A percentile compares a stretch with the other conserved stretches of the same genome.
Conservation (phyloP, 306 rosid species). For the Alnus rubra region DNA sequence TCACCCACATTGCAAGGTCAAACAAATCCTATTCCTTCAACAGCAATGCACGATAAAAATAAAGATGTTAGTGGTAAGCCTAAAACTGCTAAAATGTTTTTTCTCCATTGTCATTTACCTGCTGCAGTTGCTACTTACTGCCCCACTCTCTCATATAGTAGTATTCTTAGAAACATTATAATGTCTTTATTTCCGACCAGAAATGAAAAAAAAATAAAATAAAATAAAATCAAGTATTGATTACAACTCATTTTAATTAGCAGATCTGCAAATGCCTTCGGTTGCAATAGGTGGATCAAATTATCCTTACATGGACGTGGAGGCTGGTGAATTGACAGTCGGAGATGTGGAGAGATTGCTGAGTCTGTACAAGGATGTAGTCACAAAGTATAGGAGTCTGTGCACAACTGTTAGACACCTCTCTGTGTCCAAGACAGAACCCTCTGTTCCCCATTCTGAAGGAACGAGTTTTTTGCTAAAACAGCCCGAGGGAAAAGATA, state of each 20-base stretch:
- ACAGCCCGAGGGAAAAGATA: background rate
- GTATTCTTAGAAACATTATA: background rate
- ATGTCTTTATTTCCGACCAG: background rate
- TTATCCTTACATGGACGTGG: slow-evolving; percentile 62
- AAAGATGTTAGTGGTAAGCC: slow-evolving; percentile 42
- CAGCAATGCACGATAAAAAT: slow-evolving; percentile 13
- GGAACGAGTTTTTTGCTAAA: slow-evolving; percentile 7
- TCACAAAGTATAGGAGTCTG: slow-evolving; percentile 45
- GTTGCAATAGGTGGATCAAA: slow-evolving; percentile 35
- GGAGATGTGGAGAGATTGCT: slow-evolving; percentile 59
- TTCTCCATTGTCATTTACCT: background rate
- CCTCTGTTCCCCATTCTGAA: slow-evolving; percentile 35
- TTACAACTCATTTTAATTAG: background rate
- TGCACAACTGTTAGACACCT: slow-evolving; percentile 40
- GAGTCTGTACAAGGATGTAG: slow-evolving; percentile 55
- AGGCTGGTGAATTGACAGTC: slow-evolving; percentile 48
- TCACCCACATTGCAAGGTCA: slow-evolving; percentile 23
- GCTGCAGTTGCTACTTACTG: background rate
- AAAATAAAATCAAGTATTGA: background rate
- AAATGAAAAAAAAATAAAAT: background rate
- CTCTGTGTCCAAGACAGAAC: slow-evolving; percentile 40
- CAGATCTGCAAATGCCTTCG: slow-evolving; percentile 12
- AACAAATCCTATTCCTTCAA: slow-evolving; percentile 25
- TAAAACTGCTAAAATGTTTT: background rate
- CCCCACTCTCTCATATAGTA: background rate